Evolutionary conservation across 345 rosid species (phyloP).

Genomic region (Sapria himalayana): DNA sequence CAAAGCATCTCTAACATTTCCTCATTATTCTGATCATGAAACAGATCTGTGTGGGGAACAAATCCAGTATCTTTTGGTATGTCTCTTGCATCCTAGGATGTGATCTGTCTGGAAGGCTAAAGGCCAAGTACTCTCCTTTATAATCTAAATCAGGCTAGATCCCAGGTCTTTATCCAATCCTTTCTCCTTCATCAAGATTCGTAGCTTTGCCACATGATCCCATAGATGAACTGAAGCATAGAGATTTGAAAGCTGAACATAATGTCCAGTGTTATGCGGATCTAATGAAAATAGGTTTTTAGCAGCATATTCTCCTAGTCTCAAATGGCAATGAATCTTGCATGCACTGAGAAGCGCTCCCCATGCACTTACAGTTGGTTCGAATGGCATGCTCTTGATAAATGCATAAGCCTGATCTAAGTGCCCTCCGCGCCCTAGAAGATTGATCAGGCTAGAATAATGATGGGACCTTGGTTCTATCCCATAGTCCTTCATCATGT

Average conservation of each 20-base stretch:
- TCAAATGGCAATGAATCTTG: conserved; percentile 37
- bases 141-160: conserved; percentile 35
- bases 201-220: conserved; percentile 29
- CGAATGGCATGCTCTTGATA: conserved; percentile 34
- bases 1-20: conserved; percentile 43
- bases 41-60: conserved; percentile 23
- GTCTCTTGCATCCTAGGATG: conserved; percentile 30
- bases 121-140: conserved; percentile 29
- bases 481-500: conserved; percentile 26
- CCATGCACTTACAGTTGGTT: conserved; percentile 42
- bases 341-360: conserved; percentile 54
- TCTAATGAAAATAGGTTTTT: conserved; percentile 37
- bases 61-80: conserved; percentile 34
- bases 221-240: conserved; percentile 46
- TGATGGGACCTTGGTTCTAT: conserved; percentile 45
- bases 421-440: conserved; percentile 53
- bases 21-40: conserved; percentile 40
- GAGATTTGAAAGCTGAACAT: conserved; percentile 55
- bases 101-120: conserved; percentile 43
- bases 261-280: conserved; percentile 37
- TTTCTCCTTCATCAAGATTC: conserved; percentile 36
- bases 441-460: conserved; percentile 51
- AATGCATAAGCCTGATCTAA: conserved; percentile 33
- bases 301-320: conserved; percentile 48
- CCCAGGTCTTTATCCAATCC: conserved; percentile 42